Conservation (phyloP, 179 eudicot species). For the Heliamphora pulchella region DNA sequence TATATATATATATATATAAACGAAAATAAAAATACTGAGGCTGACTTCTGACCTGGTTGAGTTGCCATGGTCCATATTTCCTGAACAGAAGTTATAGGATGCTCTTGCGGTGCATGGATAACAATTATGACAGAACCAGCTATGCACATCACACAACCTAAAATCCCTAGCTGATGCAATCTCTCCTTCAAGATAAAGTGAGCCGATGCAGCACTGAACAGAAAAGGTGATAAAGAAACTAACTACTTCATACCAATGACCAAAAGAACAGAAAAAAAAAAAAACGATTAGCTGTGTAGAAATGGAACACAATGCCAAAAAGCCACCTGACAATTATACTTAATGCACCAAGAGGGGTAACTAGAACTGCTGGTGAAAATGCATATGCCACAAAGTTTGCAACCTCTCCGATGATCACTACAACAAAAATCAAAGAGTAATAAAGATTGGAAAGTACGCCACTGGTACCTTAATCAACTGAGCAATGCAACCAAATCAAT, state of each 20-base stretch:
- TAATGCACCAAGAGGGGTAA: slow-evolving; percentile 66
- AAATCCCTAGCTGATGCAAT: slow-evolving; percentile 42
- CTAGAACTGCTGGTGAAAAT: slow-evolving; percentile 76
- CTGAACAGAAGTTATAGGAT: slow-evolving; percentile 41
- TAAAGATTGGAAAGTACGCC: neutral
- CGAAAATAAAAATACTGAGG: neutral
- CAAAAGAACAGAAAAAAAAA: too few species aligned
- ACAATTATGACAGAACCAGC: slow-evolving; percentile 61
- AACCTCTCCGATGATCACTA: slow-evolving; percentile 66
- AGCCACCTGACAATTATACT: slow-evolving; percentile 61
- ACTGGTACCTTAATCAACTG: neutral
- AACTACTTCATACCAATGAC: neutral
- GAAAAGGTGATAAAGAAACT: neutral
- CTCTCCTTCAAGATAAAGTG: slow-evolving; percentile 54
- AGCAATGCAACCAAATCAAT: neutral
- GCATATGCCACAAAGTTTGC: slow-evolving; percentile 78
- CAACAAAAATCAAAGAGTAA: slow-evolving; percentile 9
- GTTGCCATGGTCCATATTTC: slow-evolving; percentile 69
- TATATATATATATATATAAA: slow-evolving; percentile 9
- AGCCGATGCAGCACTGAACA: slow-evolving; percentile 57
- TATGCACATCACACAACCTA: slow-evolving; percentile 61
- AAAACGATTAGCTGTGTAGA: neutral
- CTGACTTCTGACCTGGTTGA: slow-evolving; percentile 34
- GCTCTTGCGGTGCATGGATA: slow-evolving; percentile 71
- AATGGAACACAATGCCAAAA: neutral